A percentile compares a stretch with the other conserved stretches of the same genome.
Evolutionary conservation across 495 filamentous ascomycete species (phyloP).

Genomic region (Lasiosphaeriaceae sp.): DNA sequence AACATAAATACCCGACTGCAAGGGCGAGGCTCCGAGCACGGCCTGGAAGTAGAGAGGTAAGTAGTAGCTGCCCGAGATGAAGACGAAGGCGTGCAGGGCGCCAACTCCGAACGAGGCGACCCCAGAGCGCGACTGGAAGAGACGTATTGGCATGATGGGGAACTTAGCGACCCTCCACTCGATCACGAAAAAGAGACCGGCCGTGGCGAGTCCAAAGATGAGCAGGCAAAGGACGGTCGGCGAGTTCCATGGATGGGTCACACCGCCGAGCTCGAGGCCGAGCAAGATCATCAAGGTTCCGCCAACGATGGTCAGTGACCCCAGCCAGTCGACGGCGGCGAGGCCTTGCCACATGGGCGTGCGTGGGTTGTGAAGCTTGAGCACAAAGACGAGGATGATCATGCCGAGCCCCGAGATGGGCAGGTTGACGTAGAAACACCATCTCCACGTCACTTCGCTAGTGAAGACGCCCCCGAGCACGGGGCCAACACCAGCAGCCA

Average conservation of each 20-base stretch:
- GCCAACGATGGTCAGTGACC: conserved; percentile 65
- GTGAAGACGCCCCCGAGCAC: conserved; percentile 63
- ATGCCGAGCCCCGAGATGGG: conserved; percentile 72
- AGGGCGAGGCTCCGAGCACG: conserved; percentile 66
- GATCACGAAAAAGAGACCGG: conserved; percentile 58
- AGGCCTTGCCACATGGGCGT: conserved; percentile 68
- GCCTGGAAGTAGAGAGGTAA: conserved; percentile 77
- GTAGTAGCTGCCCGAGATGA: conserved; percentile 71
- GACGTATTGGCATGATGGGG: conserved; percentile 69
- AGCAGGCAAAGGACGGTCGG: conserved; percentile 73
- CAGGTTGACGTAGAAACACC: conserved; percentile 77
- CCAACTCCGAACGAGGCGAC: conserved; percentile 53
- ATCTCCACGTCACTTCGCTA: conserved; percentile 52
- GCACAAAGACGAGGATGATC: conserved; percentile 61
- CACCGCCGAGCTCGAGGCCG: conserved; percentile 74
- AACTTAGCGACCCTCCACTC: conserved; percentile 71
- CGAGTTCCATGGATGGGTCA: conserved; percentile 71
- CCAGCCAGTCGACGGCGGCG: conserved; percentile 72
- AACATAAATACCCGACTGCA: conserved; percentile 75
- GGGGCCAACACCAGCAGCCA: conserved; percentile 54
- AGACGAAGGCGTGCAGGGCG: conserved; percentile 67
- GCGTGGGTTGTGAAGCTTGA: conserved; percentile 71
- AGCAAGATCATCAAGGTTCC: conserved; percentile 79
- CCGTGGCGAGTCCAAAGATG: conserved; percentile 65
- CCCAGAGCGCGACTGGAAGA: conserved; percentile 61